Base-by-base conservation (phyloP, 176 grass and related monocot species). In the Hsuehochloa calcarea region DNA sequence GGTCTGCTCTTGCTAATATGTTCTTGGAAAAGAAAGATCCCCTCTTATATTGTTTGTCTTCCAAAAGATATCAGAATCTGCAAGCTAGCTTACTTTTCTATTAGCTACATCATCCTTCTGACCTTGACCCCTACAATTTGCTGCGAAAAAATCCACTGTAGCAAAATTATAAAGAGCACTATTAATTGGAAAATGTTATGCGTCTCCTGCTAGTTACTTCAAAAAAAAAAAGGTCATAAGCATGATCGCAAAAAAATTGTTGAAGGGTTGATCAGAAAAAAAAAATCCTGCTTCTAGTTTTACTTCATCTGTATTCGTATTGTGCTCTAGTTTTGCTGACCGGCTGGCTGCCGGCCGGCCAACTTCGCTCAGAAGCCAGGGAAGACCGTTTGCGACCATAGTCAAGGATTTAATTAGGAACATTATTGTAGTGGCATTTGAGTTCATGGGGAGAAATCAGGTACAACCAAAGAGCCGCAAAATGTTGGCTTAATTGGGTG, bases 1-100 rank as follows among this genome's bases (percentile, higher is more conserved):
- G 26, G 41, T 74, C 81, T 84, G 13, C 56, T 74, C 56, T 6
- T 74, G 25, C 70, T 83, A n/a, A 49, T 47, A 23, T 62, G 26
- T 47, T 73, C 43, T 17, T 63, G 38, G 19, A 15, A 25, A 61
- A 34, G 17, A 62, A 23, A 27, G 38, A 83, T 73, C 11, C 35
- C 26, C 4, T 44, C 55, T 72, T 20, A 25, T 72, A 73, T 83
- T 44, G 0, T 49, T 38, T 64, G 69, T 22, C 22, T 26, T 17
- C 44, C 70, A 52, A 38, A 74, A 65, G 43, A 84, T 49, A 15
- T 27, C 41, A 46, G 65, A 65, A 65, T 52, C 56, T 25, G 4
- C 82, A 65, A 40, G 58, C 10, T 79, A 46, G 41, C 25, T 50
- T 51, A 50, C 26, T 79, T 68, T 54, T 74, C 45, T 50, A 1